Conservation (phyloP, 169 alveolate genomes). For the Cryptosporidium baileyi region DNA sequence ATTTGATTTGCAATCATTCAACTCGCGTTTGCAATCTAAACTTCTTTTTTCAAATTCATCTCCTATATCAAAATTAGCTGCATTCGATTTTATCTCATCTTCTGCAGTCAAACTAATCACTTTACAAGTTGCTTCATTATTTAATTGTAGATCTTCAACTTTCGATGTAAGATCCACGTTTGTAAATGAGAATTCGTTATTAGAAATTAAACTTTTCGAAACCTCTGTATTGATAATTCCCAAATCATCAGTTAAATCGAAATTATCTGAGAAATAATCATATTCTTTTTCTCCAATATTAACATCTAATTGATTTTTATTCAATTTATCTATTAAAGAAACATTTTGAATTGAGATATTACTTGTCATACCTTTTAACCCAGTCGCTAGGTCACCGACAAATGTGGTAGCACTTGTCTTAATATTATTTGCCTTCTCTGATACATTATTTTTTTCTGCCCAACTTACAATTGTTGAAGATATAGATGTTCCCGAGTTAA, state of each 20-base stretch:
- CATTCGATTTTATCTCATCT: too few species aligned
- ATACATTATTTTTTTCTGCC: conserved; percentile 54
- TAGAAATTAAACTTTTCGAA: too few species aligned
- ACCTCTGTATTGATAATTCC: too few species aligned
- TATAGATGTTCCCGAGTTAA: conserved; percentile 39
- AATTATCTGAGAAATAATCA: conserved; percentile 2
- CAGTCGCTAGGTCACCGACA: conserved; percentile 43
- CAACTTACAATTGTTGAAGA: conserved; percentile 57
- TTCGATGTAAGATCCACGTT: too few species aligned
- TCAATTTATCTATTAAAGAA: neutral
- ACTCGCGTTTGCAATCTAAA: neutral
- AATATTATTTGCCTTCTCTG: conserved; percentile 34
- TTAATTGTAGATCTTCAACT: too few species aligned
- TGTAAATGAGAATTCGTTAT: too few species aligned
- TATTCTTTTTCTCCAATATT: neutral
- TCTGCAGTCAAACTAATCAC: too few species aligned
- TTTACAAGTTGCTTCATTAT: too few species aligned
- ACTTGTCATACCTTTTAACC: conserved; percentile 29
- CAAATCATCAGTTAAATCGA: too few species aligned
- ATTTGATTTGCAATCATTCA: conserved; percentile 3
- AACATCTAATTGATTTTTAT: neutral
- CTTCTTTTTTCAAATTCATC: neutral
- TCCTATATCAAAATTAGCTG: neutral
- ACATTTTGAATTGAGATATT: conserved; percentile 7
- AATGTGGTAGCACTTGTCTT: conserved; percentile 27